Conservation (phyloP, 2,329 filamentous ascomycete genomes). For the Myriangium duriaei region DNA sequence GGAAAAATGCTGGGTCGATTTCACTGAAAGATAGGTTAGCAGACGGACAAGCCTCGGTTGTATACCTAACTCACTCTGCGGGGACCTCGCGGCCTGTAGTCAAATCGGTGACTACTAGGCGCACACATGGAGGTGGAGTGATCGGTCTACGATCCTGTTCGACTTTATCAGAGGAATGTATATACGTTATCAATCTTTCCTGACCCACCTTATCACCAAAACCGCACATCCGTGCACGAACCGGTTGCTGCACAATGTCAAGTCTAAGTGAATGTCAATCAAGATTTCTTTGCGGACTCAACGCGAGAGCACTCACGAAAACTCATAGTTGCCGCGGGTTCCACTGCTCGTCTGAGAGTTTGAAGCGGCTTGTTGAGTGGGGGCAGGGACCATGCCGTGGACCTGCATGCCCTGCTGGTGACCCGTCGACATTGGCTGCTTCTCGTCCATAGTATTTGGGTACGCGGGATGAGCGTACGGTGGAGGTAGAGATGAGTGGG, state of each 20-base stretch:
- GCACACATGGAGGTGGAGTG: conserved; percentile 85
- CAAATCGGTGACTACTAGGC: conserved; percentile 65
- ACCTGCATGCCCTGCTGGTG: conserved; percentile 10
- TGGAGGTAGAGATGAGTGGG: conserved; percentile 7
- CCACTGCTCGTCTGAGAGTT: neutral
- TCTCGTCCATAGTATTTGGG: conserved; percentile 6
- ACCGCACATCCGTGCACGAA: conserved; percentile 92
- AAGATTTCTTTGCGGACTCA: no score
- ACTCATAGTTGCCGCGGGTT: conserved; percentile 7
- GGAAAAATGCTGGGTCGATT: conserved; percentile 55
- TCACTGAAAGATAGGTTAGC: conserved; percentile 21
- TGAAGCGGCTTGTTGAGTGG: neutral
- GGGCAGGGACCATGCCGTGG: neutral
- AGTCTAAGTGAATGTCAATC: conserved; percentile 1
- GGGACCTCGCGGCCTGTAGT: conserved; percentile 66
- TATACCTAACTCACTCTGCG: conserved; percentile 14
- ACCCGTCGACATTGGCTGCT: conserved; percentile 5
- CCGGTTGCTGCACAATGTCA: conserved; percentile 75
- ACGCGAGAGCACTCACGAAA: conserved; percentile 6
- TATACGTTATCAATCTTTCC: conserved; percentile 8
- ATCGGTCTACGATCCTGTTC: conserved; percentile 81
- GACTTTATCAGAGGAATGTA: conserved; percentile 21
- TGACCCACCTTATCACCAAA: conserved; percentile 94
- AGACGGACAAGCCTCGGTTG: no score
- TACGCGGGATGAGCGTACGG: conserved; percentile 6